Percentiles rank a stretch among this genome's conserved stretches.
Evolutionary conservation across 2,329 filamentous ascomycete genomes (phyloP).

Genomic region (Xylaria sp.): DNA sequence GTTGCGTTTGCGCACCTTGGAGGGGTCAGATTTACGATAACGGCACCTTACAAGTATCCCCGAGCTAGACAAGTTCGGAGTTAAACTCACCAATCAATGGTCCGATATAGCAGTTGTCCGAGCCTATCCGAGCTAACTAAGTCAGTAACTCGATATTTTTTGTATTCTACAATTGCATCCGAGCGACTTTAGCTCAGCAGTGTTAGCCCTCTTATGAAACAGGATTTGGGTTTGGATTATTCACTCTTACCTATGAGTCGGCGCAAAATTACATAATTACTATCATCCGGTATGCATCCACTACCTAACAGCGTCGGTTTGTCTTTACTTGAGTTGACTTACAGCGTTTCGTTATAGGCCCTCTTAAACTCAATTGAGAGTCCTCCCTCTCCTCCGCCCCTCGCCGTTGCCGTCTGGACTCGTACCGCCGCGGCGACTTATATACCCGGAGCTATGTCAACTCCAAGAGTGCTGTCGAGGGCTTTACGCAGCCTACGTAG

Average conservation of each 20-base stretch:
- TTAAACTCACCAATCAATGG: conserved; percentile 34
- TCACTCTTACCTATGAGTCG: not conserved
- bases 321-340: not conserved
- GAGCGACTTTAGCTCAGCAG: not conserved
- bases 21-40: not conserved
- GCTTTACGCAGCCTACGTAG: conserved; percentile 26
- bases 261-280: not conserved
- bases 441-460: conserved; percentile 24
- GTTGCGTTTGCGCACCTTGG: no score
- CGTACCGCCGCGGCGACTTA: conserved; percentile 2
- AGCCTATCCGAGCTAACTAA: conserved; percentile 46
- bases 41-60: no score
- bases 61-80: conserved; percentile 36
- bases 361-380: not conserved
- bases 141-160: conserved; percentile 21
- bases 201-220: conserved; percentile 22
- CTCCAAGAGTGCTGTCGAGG: conserved; percentile 16
- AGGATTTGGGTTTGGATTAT: conserved; percentile 3
- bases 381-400: not conserved
- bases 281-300: not conserved
- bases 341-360: not conserved
- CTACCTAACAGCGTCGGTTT: not conserved
- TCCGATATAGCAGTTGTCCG: conserved; percentile 34
- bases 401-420: conserved; percentile 4
- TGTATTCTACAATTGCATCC: conserved; percentile 21